Conservation (phyloP, 1,284 basidiomycete species). For the Schizopora paradoxa region DNA sequence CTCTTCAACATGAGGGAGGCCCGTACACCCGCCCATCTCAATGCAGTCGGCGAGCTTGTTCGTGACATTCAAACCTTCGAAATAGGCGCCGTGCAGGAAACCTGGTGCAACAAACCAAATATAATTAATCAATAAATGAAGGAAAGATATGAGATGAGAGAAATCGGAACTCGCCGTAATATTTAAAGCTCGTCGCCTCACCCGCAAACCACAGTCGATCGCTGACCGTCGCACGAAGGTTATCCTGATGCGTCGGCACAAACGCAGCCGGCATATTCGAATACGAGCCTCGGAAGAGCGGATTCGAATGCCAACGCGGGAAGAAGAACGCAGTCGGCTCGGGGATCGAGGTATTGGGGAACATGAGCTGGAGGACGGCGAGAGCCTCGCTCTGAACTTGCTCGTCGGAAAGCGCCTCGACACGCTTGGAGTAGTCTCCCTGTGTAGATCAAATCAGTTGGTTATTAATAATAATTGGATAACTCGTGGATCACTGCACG, state of each 20-base stretch:
- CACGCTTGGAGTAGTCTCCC: slow-evolving; percentile 54
- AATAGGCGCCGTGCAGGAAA: slow-evolving; percentile 43
- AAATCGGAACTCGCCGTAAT: slow-evolving; percentile 40
- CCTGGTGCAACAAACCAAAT: slow-evolving; percentile 25
- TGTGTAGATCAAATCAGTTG: slow-evolving; percentile 23
- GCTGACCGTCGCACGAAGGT: slow-evolving; percentile 51
- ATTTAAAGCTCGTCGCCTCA: slow-evolving; percentile 53
- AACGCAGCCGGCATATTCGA: slow-evolving; percentile 65
- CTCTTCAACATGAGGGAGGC: slow-evolving; percentile 23
- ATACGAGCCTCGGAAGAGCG: slow-evolving; percentile 59
- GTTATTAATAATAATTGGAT: no score
- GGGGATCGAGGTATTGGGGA: slow-evolving; percentile 47
- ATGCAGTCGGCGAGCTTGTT: slow-evolving; percentile 36
- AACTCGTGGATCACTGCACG: no score
- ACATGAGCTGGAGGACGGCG: slow-evolving; percentile 52
- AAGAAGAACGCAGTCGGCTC: slow-evolving; percentile 51
- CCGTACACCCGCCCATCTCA: slow-evolving; percentile 25
- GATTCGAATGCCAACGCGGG: slow-evolving; percentile 51
- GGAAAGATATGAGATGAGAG: slow-evolving; percentile 1
- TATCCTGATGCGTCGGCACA: slow-evolving; percentile 45
- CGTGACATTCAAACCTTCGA: slow-evolving; percentile 35
- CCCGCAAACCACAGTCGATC: slow-evolving; percentile 58
- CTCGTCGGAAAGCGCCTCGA: slow-evolving; percentile 45
- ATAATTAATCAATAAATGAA: neutral
- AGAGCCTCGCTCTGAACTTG: slow-evolving; percentile 50